phyloP scores from a whole-genome alignment of 257 asterid genomes.

The Jacaranda mimosifolia region DNA sequence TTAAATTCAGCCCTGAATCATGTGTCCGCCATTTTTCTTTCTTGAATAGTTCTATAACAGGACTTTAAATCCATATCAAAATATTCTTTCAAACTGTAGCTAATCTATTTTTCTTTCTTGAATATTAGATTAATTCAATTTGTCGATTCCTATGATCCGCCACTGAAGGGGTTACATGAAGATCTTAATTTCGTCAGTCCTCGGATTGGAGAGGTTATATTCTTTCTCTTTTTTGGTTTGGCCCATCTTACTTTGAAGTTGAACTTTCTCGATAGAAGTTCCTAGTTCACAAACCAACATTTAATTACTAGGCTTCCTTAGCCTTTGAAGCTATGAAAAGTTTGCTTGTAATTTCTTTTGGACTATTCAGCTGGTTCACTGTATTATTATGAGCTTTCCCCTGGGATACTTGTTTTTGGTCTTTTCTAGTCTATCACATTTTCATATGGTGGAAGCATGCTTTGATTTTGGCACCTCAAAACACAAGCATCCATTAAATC shows the following conservation, averaged over 20 bases:
- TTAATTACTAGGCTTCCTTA: constrained; percentile 18
- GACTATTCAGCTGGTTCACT: constrained; percentile 24
- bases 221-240: constrained; percentile 33
- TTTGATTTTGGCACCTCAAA: not conserved
- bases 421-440: not conserved
- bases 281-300: constrained; percentile 11
- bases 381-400: constrained; percentile 11
- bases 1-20: constrained; percentile 6
- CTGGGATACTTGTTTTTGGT: not conserved
- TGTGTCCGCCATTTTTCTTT: not conserved
- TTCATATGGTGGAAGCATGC: constrained; percentile 1
- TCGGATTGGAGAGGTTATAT: constrained; percentile 95
- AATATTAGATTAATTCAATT: constrained; percentile 86
- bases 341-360: constrained; percentile 23
- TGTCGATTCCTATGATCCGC: constrained; percentile 96
- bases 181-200: constrained; percentile 99
- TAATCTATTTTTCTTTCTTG: constrained; percentile 33
- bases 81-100: constrained; percentile 33
- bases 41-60: too few relatives aligned
- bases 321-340: constrained; percentile 24
- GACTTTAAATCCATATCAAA: not conserved
- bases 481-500: not conserved
- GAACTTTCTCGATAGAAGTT: constrained; percentile 16
- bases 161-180: constrained; percentile 97
- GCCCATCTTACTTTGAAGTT: constrained; percentile 21